Percentiles rank a stretch among this genome's conserved stretches.
phyloP scores from a whole-genome alignment of 306 rosid genomes.

The Geum urbanum region DNA sequence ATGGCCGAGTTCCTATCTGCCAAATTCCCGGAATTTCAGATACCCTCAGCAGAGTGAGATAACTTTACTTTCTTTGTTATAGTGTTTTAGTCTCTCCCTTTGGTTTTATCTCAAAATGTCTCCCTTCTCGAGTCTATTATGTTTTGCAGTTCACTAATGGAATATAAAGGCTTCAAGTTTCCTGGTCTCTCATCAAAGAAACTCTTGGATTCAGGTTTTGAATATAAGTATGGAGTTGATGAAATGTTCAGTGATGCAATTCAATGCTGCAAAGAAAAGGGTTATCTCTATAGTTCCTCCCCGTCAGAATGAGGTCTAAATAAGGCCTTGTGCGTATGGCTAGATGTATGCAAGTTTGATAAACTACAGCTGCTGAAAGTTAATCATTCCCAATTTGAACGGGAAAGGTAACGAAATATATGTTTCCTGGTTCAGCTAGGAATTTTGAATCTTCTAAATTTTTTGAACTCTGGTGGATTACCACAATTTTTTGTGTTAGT shows the following conservation, averaged over 20 bases:
- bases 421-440: no score
- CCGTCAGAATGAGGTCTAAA: background rate
- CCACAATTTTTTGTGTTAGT: no score
- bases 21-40: conserved; percentile 48
- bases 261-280: conserved; percentile 39
- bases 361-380: background rate
- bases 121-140: background rate
- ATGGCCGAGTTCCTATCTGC: conserved; percentile 27
- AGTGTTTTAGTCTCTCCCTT: background rate
- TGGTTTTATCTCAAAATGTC: background rate
- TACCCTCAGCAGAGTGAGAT: conserved; percentile 45
- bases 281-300: conserved; percentile 33
- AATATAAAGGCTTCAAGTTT: conserved; percentile 6
- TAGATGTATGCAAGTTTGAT: background rate
- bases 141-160: conserved; percentile 31
- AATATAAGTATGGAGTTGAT: conserved; percentile 40
- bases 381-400: background rate
- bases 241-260: conserved; percentile 43
- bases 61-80: background rate
- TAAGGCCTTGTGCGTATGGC: background rate
- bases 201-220: conserved; percentile 46
- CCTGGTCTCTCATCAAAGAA: conserved; percentile 41
- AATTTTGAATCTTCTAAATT: no score
- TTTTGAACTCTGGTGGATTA: no score
- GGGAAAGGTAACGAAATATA: background rate